phyloP scores from a whole-genome alignment of 140 eudicot species.

The Ambrosia hybrid region DNA sequence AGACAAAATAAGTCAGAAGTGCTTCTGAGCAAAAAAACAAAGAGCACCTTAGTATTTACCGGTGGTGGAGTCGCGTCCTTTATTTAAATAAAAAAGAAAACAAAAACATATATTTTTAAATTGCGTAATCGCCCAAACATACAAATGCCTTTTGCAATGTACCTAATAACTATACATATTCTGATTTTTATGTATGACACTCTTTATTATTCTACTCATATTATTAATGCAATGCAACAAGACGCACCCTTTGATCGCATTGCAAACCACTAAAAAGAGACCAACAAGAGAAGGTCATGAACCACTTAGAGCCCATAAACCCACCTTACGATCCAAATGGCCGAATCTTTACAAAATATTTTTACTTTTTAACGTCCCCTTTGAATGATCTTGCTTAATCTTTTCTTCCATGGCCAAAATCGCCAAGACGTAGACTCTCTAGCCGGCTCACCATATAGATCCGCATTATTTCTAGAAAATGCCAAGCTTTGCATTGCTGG shows the following conservation, averaged over 20 bases:
- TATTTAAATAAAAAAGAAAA: background rate
- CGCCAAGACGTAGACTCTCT: constrained; percentile 37
- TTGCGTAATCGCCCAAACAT: constrained; percentile 27
- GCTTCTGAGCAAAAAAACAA: too few species aligned
- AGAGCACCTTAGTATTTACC: too few species aligned
- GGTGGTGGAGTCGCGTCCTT: too few species aligned
- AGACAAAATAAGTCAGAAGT: too few species aligned
- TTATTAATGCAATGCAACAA: constrained; percentile 16
- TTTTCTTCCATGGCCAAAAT: constrained; percentile 52
- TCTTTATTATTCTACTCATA: constrained; percentile 17
- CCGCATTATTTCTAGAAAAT: constrained; percentile 40
- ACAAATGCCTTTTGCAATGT: constrained; percentile 22
- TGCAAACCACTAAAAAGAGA: constrained; percentile 11
- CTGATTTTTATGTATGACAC: constrained; percentile 2
- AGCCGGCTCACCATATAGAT: constrained; percentile 21
- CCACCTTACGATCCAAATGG: background rate
- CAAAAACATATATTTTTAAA: background rate
- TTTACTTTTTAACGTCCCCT: constrained; percentile 23
- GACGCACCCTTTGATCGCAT: constrained; percentile 21
- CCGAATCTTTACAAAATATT: background rate
- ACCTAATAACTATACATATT: constrained; percentile 8
- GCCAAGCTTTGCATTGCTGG: constrained; percentile 58
- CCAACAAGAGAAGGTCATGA: constrained; percentile 16
- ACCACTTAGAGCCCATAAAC: constrained; percentile 4
- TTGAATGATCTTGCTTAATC: constrained; percentile 25